Percentiles rank a stretch among this genome's conserved stretches.
Evolutionary conservation across 1,284 basidiomycete genomes (phyloP).

Genomic region (Malassezia sp.): DNA sequence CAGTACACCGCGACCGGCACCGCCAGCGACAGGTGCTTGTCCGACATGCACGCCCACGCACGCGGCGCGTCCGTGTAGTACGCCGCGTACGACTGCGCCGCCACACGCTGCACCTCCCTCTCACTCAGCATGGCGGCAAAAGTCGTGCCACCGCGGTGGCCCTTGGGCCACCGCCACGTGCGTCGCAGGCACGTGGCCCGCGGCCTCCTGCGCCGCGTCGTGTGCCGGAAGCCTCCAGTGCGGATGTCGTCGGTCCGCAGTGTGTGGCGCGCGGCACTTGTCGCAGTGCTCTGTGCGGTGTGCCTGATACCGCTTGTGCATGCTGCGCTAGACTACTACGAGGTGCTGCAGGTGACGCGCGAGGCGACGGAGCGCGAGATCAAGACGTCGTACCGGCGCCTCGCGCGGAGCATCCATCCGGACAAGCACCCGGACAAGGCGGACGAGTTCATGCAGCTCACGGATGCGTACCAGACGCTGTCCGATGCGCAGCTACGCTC

Average conservation of each 20-base stretch:
- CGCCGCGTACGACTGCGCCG: constrained; percentile 2
- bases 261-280: neutral
- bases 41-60: constrained; percentile 51
- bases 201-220: neutral
- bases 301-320: constrained; percentile 18
- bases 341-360: constrained; percentile 36
- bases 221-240: neutral
- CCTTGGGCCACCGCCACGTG: neutral
- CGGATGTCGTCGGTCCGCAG: neutral
- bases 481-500: constrained; percentile 34
- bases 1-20: constrained; percentile 80
- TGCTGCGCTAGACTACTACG: constrained; percentile 39
- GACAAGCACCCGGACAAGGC: constrained; percentile 46
- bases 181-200: neutral
- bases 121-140: constrained; percentile 5
- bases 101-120: constrained; percentile 2
- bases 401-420: constrained; percentile 42
- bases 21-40: constrained; percentile 62
- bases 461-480: constrained; percentile 43
- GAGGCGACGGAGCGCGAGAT: constrained; percentile 38
- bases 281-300: constrained; percentile 9
- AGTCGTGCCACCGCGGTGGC: too few species aligned
- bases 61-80: constrained; percentile 6
- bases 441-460: constrained; percentile 48
- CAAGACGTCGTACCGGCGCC: constrained; percentile 41